A percentile compares a stretch with the other conserved stretches of the same genome.
Conservation (phyloP, 2,329 filamentous ascomycete species). For the Pestalotiopsis sp. region DNA sequence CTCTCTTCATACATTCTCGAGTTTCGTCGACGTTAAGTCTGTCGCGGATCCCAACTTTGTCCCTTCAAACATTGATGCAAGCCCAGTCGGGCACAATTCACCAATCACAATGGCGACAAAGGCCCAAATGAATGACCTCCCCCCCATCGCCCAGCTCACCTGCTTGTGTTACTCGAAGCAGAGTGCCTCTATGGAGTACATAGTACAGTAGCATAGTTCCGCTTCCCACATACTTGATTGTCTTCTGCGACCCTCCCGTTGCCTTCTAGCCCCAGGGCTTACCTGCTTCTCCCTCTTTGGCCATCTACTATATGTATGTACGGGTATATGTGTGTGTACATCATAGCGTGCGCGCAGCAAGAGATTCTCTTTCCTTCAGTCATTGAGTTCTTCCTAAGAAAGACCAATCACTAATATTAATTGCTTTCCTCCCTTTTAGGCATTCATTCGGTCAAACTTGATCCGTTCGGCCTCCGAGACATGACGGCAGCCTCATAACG, state of each 20-base stretch:
- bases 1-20: neutral
- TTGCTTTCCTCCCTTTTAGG: neutral
- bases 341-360: neutral
- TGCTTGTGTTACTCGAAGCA: slow-evolving; percentile 6
- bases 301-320: neutral
- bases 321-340: neutral
- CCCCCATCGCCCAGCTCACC: neutral
- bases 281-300: neutral
- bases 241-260: neutral
- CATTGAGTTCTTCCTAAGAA: neutral
- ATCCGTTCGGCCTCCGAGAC: neutral
- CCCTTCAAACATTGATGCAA: neutral
- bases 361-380: neutral
- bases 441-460: neutral
- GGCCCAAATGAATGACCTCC: neutral
- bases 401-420: neutral
- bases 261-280: neutral
- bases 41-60: neutral
- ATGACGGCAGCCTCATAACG: slow-evolving; percentile 13
- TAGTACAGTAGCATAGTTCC: neutral
- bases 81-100: neutral
- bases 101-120: neutral
- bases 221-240: neutral
- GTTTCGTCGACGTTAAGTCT: neutral
- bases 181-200: neutral